Conservation (phyloP, 306 rosid species). For the Cercis canadensis region DNA sequence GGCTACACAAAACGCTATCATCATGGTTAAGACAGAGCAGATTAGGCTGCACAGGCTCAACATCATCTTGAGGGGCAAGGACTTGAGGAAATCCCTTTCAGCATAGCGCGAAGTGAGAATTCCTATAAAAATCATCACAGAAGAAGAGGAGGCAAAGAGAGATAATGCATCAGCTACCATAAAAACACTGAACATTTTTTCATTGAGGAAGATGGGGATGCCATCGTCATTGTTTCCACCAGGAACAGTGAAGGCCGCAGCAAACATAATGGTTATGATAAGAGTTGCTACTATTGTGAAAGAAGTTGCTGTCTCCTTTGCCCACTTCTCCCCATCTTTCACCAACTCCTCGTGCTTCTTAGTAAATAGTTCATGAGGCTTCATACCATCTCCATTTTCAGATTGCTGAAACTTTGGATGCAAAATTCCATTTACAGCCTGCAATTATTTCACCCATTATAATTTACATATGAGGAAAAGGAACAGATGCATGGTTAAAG, state of each 20-base stretch:
- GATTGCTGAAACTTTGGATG: slow-evolving; percentile 11
- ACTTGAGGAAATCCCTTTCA: too few species aligned
- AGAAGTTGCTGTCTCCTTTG: slow-evolving; percentile 21
- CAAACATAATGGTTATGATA: slow-evolving; percentile 14
- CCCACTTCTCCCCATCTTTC: slow-evolving; percentile 34
- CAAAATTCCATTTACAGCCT: slow-evolving; percentile 31
- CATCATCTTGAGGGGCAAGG: too few species aligned
- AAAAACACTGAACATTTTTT: too few species aligned
- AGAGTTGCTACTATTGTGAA: slow-evolving; percentile 18
- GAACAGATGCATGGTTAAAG: too few species aligned
- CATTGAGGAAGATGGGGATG: neutral
- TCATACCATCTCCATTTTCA: neutral
- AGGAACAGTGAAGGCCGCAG: neutral
- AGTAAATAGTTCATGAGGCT: slow-evolving; percentile 16
- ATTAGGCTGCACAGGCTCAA: too few species aligned
- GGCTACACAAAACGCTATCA: neutral
- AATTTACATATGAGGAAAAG: too few species aligned
- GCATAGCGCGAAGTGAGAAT: too few species aligned
- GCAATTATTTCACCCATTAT: neutral
- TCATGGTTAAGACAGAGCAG: neutral
- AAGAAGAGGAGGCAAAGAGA: too few species aligned
- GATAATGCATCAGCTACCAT: too few species aligned
- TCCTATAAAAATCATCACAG: too few species aligned
- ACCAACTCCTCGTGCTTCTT: slow-evolving; percentile 17
- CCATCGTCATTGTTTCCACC: slow-evolving; percentile 30